Base-by-base conservation (phyloP, 352 stramenopile species). In the Phytophthora sojae region DNA sequence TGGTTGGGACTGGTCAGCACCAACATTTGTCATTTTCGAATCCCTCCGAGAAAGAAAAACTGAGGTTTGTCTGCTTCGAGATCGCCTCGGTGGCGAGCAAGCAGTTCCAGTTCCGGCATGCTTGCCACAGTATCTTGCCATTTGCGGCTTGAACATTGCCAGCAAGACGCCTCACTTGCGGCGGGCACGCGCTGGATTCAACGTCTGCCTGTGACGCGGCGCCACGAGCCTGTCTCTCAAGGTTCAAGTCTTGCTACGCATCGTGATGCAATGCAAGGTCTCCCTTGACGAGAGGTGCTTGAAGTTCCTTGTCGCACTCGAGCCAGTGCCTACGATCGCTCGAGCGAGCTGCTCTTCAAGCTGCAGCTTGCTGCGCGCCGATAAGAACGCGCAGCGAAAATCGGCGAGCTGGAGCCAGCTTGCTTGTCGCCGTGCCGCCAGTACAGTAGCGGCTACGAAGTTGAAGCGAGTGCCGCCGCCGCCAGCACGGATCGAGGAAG, bases 251-350 rank as follows among this genome's bases (percentile, higher is more conserved):
- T n/a, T n/a, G n/a, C n/a, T n/a, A n/a, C n/a, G 12, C 37, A 45
- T n/a, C 37, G 12, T 12, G 37, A 45, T 21, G 57, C 57, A 64
- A 30, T 47, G 57, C 57, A 64, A 56, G 57, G 17, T 54, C 56
- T 17, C 12, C 9, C 6, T 23, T 25, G 44, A 25, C 52, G 21
- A 32, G 54, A 21, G 11, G 32, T 42, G 50, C 60, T 68, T 72
- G 50, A 72, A 67, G 39, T 68, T 72, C 65, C 65, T 72, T 72
- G 65, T 63, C 65, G 58, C 64, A 71, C 64, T 61, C 64, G 26
- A 61, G 57, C 64, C 64, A n/a, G 49, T 51, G 56, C 25, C n/a
- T 6, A 44, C 56, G 47, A 71, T 55, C 35, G 47, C 12, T 54
- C 35, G 64, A 57, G 14, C 35, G 35, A 44, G 42, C 17, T 49